Conservation (phyloP, 192 early-diverging fungal genomes). For the Podila minutissima region DNA sequence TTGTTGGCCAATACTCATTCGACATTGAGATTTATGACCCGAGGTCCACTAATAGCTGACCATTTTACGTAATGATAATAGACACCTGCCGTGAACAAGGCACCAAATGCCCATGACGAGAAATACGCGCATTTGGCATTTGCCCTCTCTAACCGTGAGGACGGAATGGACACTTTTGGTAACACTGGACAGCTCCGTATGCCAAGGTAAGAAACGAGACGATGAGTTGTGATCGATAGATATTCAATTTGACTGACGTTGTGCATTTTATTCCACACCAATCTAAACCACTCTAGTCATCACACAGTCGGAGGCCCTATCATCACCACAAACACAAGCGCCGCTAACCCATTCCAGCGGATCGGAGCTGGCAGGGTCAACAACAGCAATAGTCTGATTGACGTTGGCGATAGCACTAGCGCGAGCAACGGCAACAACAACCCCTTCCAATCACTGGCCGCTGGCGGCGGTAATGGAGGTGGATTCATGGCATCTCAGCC, state of each 20-base stretch:
- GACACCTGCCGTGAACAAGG: conserved; percentile 1
- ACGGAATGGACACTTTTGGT: conserved; percentile 65
- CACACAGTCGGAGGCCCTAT: conserved; percentile 17
- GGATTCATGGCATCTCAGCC: conserved; percentile 11
- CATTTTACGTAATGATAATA: not conserved
- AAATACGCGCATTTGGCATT: conserved; percentile 44
- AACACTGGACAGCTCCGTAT: conserved; percentile 49
- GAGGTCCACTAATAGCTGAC: not conserved
- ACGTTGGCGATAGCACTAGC: not conserved
- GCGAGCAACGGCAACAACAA: conserved; percentile 17
- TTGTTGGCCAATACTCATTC: not conserved
- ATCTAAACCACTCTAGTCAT: conserved; percentile 6
- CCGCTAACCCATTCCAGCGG: conserved; percentile 29
- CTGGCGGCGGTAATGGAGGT: not conserved
- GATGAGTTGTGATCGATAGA: not conserved
- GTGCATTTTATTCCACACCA: not conserved
- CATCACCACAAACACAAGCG: conserved; percentile 11
- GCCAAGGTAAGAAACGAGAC: conserved; percentile 17
- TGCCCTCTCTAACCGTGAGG: conserved; percentile 44
- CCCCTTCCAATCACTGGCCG: conserved; percentile 19
- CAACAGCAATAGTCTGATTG: conserved; percentile 5
- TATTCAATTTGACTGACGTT: not conserved
- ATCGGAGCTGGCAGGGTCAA: not conserved
- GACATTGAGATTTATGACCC: not conserved
- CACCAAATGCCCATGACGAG: conserved; percentile 24